These are phyloP conservation scores for Chalara sp. DNA, from an alignment of 2,329 filamentous ascomycete species.

Conservation along the genomic window DNA sequence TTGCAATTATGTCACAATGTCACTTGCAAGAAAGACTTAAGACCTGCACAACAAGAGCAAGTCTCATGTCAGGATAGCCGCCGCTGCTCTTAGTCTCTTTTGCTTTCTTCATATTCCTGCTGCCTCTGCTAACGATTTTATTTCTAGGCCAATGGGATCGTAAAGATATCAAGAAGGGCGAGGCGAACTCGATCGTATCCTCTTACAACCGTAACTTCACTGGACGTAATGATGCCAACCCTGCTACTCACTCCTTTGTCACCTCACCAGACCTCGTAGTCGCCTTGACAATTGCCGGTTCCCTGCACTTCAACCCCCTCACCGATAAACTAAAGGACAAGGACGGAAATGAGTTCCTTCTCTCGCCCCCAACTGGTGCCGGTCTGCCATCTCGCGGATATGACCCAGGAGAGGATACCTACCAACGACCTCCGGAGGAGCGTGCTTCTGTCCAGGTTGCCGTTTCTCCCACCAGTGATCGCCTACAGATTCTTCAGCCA, in stretches of 20 bases:
- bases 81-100: too few species aligned
- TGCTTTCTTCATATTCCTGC: too few species aligned
- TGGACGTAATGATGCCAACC: constrained; percentile 93
- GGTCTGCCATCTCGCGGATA: constrained; percentile 78
- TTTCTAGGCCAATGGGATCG: constrained; percentile 80
- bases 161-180: constrained; percentile 87
- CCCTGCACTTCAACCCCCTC: constrained; percentile 89
- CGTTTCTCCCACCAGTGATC: constrained; percentile 84
- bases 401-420: constrained; percentile 87
- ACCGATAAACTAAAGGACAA: constrained; percentile 89
- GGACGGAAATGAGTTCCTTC: constrained; percentile 92
- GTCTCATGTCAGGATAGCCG: too few species aligned
- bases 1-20: too few species aligned
- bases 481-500: constrained; percentile 83
- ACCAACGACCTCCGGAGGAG: constrained; percentile 87
- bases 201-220: constrained; percentile 99
- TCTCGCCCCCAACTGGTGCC: constrained; percentile 71
- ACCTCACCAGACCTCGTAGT: constrained; percentile 86
- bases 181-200: constrained; percentile 92
- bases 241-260: constrained; percentile 88
- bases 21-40: too few species aligned
- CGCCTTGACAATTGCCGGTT: constrained; percentile 76
- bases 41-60: too few species aligned
- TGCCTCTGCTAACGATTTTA: too few species aligned
- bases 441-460: constrained; percentile 67